Percentiles rank a stretch among this genome's conserved stretches.
Conservation (phyloP, 2,329 filamentous ascomycete genomes). For the Diaporthe citri region DNA sequence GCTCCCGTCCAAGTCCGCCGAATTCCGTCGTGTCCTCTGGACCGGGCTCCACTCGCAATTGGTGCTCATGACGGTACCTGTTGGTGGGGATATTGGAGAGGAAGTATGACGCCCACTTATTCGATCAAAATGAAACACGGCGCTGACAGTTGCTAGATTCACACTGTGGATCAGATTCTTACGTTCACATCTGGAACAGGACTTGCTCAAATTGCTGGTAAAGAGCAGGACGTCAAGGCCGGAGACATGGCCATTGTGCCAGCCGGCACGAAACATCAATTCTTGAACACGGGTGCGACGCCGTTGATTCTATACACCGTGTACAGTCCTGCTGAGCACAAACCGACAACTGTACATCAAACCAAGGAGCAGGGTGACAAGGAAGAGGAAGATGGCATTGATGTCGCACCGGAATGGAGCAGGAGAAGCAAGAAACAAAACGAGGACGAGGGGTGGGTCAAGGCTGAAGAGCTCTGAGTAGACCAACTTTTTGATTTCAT, state of each 20-base stretch:
- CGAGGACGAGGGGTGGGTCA: conserved; percentile 62
- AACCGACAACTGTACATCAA: conserved; percentile 69
- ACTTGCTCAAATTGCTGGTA: conserved; percentile 69
- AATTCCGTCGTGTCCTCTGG: conserved; percentile 72
- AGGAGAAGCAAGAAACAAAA: conserved; percentile 69
- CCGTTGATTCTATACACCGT: conserved; percentile 73
- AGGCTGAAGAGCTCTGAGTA: conserved; percentile 17
- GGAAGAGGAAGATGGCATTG: conserved; percentile 71
- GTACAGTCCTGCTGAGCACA: conserved; percentile 73
- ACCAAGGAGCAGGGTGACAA: conserved; percentile 74
- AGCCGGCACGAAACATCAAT: conserved; percentile 75
- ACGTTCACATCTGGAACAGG: conserved; percentile 73
- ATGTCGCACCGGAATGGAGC: conserved; percentile 72
- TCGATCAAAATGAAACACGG: not conserved
- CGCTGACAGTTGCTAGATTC: conserved; percentile 47
- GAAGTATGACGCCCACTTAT: conserved; percentile 58
- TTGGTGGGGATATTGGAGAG: conserved; percentile 75
- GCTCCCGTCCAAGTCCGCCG: conserved; percentile 65
- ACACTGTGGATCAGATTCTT: conserved; percentile 74
- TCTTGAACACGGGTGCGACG: conserved; percentile 70
- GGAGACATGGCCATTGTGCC: conserved; percentile 63
- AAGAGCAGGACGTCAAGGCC: conserved; percentile 62
- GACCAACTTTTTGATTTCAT: not conserved
- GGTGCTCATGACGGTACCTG: conserved; percentile 74
- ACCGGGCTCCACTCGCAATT: conserved; percentile 74